Conservation (phyloP, 2,329 filamentous ascomycete genomes). For the Dendryphion nanum region DNA sequence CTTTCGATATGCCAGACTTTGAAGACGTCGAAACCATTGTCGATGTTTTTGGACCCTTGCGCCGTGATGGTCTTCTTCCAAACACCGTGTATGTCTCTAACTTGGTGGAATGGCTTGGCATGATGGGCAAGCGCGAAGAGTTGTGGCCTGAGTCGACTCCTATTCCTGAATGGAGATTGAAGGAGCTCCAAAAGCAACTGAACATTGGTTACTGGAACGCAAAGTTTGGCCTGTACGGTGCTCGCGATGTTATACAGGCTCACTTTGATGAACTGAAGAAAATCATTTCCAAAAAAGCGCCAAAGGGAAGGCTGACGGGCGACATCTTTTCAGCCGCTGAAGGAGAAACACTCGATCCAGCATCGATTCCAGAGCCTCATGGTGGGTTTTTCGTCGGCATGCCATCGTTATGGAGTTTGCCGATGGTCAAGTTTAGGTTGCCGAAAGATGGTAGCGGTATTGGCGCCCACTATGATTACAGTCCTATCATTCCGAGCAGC, state of each 20-base stretch:
- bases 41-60: constrained; percentile 46
- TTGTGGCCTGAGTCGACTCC: constrained; percentile 46
- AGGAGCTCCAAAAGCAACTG: constrained; percentile 44
- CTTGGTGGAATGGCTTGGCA: constrained; percentile 47
- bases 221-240: constrained; percentile 47
- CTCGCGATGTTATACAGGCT: constrained; percentile 43
- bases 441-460: constrained; percentile 26
- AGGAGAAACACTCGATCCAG: constrained; percentile 42
- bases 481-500: constrained; percentile 28
- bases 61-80: constrained; percentile 44
- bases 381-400: constrained; percentile 33
- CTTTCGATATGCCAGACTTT: constrained; percentile 47
- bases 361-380: constrained; percentile 24
- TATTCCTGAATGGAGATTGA: constrained; percentile 47
- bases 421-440: constrained; percentile 32
- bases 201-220: constrained; percentile 47
- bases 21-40: constrained; percentile 48
- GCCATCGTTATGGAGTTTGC: constrained; percentile 29
- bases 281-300: constrained; percentile 36
- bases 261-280: constrained; percentile 44
- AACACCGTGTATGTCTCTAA: constrained; percentile 48
- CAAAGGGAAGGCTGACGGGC: constrained; percentile 39
- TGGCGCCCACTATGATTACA: constrained; percentile 33
- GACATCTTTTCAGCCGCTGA: constrained; percentile 40
- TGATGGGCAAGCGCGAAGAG: constrained; percentile 44